phyloP scores from a whole-genome alignment of 176 grass and related monocot genomes.

The Eleusine indica region DNA sequence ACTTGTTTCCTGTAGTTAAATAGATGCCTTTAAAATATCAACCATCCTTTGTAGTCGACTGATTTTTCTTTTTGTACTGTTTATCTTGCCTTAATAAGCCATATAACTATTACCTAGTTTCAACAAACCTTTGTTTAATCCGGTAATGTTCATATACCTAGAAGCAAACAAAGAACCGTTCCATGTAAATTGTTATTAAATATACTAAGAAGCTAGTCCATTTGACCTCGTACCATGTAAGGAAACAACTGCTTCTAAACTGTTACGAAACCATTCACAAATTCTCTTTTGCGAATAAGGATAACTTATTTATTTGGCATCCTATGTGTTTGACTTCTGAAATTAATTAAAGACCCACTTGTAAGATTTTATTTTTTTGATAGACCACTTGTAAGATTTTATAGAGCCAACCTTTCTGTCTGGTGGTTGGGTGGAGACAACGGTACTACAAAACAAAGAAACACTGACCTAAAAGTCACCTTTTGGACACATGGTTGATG shows the following conservation, averaged over 20 bases:
- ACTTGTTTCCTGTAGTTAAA: slow-evolving; percentile 27
- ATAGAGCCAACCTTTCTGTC: slow-evolving; percentile 18
- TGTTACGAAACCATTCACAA: not conserved
- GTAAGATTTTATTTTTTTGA: slow-evolving; percentile 1
- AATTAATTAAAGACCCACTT: slow-evolving; percentile 27
- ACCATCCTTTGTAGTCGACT: not conserved
- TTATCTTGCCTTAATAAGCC: slow-evolving; percentile 6
- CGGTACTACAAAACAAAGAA: slow-evolving; percentile 33
- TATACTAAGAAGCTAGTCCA: not conserved
- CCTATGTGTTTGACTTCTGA: slow-evolving; percentile 34
- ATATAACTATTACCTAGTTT: slow-evolving; percentile 2
- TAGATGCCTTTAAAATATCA: slow-evolving; percentile 10
- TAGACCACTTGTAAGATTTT: slow-evolving; percentile 5
- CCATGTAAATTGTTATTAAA: not conserved
- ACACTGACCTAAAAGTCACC: slow-evolving; percentile 35
- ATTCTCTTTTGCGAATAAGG: slow-evolving; percentile 3
- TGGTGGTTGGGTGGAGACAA: slow-evolving; percentile 46
- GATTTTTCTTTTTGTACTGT: not conserved
- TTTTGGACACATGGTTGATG: slow-evolving; percentile 42
- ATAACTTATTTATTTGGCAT: slow-evolving; percentile 13
- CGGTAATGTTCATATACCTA: not conserved
- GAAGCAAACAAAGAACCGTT: not conserved
- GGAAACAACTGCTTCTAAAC: slow-evolving; percentile 4
- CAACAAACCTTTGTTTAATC: not conserved
- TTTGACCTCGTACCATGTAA: not conserved